Base-by-base conservation (phyloP, 2,329 filamentous ascomycete species). In the Stachybotrys chlorohalonatus region DNA sequence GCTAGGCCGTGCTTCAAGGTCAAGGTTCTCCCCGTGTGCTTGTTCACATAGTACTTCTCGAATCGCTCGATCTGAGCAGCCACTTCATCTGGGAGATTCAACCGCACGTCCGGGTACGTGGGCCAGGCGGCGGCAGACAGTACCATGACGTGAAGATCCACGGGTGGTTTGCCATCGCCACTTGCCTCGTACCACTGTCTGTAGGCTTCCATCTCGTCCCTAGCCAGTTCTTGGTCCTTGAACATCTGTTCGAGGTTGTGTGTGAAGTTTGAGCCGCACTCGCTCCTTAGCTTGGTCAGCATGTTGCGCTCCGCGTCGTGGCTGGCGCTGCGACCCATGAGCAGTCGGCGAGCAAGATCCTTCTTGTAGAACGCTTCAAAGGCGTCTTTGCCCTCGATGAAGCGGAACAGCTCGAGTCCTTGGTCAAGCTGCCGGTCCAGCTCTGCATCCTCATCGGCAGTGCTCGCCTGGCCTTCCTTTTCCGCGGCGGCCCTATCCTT, bases 341-440 rank as follows among this genome's bases (percentile, higher is more conserved):
- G 79, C 47, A 99, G 74, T 50, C 94, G 83, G 15, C 92, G 83
- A 1, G 95, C 93, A 52, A 99, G 80, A 66, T 97, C 94, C 65
- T 94, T 95, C 76, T 99, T 99, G 80, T 99, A 99, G 68, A 99
- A 99, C 1, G 94, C 93, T 68, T 99, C 94, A 59, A 99, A 99
- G 0, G 96, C 89, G 54, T 95, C 93, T 69, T 99, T 99, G 60
- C 94, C 94, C 66, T 97, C 87, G 39, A 99, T 90, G 69, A 97
- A 97, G 6, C 95, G 84, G 79, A 99, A 99, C 5, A 99, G 77
- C 68, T 97, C 93, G 3, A 99, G 77, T 0, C 90, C 92, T 66
- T 95, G 89, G 63, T 99, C 92, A 11, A 99, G 79, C 67, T 97
- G 94, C 45, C 87, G 84, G 64, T 96, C 91, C 56, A 99, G 82